Conservation (phyloP, 306 rosid genomes). For the Fragaria ananassa region DNA sequence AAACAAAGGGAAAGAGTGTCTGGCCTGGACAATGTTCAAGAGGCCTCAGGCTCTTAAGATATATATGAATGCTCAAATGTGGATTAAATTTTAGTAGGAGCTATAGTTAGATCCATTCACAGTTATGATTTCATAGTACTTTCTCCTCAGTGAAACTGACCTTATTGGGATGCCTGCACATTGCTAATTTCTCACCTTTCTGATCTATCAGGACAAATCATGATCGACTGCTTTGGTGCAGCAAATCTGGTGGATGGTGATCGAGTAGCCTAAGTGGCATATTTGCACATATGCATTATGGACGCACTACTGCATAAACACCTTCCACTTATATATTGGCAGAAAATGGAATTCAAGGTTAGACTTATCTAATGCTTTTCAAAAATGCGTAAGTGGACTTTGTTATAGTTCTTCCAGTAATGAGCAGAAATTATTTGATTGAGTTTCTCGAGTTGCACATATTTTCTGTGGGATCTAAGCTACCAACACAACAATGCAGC, state of each 20-base stretch:
- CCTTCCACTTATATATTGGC: not conserved
- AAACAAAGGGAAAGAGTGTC: not conserved
- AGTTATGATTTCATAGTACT: not conserved
- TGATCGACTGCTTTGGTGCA: not conserved
- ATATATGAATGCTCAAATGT: not conserved
- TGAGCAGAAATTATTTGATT: not conserved
- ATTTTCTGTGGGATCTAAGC: not conserved
- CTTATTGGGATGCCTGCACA: slow-evolving; percentile 2
- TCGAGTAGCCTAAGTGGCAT: not conserved
- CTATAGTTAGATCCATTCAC: not conserved
- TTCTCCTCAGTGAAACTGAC: not conserved
- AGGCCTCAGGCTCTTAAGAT: not conserved
- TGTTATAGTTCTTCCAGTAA: not conserved
- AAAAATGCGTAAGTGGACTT: not conserved
- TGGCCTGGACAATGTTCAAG: not conserved
- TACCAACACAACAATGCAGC: not conserved
- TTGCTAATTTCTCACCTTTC: not conserved
- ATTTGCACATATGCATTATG: not conserved
- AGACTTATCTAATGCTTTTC: not conserved
- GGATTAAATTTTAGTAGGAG: not conserved
- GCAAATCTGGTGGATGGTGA: slow-evolving; percentile 7
- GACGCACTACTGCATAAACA: not conserved
- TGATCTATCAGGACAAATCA: not conserved
- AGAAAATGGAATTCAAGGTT: not conserved
- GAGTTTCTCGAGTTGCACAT: not conserved